Conservation (phyloP, 371 early-diverging fungal species). For the Actinomucor elegans region DNA sequence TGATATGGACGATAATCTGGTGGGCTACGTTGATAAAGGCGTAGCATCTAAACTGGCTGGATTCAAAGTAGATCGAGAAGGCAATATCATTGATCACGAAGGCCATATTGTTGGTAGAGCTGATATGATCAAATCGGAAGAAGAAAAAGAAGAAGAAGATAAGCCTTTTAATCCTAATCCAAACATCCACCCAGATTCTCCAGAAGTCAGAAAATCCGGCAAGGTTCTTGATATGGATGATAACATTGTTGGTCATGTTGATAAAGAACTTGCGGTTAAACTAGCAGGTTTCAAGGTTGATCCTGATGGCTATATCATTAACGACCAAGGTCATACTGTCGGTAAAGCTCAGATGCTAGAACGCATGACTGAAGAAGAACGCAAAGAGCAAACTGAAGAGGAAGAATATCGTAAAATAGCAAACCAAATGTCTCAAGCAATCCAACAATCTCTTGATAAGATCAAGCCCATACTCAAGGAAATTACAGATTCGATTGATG, state of each 20-base stretch:
- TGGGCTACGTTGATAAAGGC: conserved; percentile 9
- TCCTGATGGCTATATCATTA: conserved; percentile 25
- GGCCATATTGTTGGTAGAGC: conserved; percentile 20
- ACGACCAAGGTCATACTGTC: conserved; percentile 23
- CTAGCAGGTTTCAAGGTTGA: conserved; percentile 20
- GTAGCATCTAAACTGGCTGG: conserved; percentile 12
- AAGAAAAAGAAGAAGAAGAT: background rate
- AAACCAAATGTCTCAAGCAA: conserved; percentile 15
- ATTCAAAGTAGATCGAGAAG: conserved; percentile 17
- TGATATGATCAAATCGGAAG: conserved; percentile 12
- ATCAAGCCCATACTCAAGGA: conserved; percentile 27
- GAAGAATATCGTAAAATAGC: conserved; percentile 27
- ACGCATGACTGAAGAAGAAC: conserved; percentile 20
- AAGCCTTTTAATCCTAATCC: conserved; percentile 21
- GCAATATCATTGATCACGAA: conserved; percentile 14
- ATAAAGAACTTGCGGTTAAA: conserved; percentile 14
- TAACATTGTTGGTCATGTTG: conserved; percentile 23
- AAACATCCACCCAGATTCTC: conserved; percentile 20
- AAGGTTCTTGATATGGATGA: conserved; percentile 23
- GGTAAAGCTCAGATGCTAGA: conserved; percentile 24
- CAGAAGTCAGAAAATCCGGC: conserved; percentile 25
- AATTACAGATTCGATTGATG: conserved; percentile 28
- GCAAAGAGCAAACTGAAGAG: conserved; percentile 11
- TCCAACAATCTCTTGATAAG: conserved; percentile 27
- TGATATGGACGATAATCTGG: conserved; percentile 19